Evolutionary conservation across 495 filamentous ascomycete genomes (phyloP).

Genomic region (Aspergillus sparsus): DNA sequence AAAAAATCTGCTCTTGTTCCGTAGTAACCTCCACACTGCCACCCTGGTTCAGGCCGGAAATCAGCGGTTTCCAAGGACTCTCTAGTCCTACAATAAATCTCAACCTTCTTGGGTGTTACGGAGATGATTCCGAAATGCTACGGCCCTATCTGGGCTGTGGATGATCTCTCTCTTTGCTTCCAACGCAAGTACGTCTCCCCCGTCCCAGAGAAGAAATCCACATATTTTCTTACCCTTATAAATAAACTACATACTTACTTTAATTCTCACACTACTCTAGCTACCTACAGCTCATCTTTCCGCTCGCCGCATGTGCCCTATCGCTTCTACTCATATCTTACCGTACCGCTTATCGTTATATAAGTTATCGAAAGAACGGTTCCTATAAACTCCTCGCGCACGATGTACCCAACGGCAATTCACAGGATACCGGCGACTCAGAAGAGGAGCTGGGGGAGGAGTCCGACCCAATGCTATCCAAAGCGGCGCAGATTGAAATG

Average conservation of each 20-base stretch:
- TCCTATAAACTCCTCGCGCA: constrained; percentile 39
- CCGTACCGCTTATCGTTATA: constrained; percentile 53
- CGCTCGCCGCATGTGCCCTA: constrained; percentile 65
- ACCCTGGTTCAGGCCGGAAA: neutral
- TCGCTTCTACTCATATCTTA: constrained; percentile 68
- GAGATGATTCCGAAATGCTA: constrained; percentile 71
- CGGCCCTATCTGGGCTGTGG: constrained; percentile 78
- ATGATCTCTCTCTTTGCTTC: constrained; percentile 90
- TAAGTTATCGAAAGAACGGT: constrained; percentile 40
- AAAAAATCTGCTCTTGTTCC: constrained; percentile 15
- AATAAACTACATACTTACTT: too few relatives aligned
- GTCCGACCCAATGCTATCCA: constrained; percentile 61
- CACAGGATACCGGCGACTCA: constrained; percentile 44
- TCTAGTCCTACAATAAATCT: constrained; percentile 4
- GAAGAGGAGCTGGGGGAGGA: constrained; percentile 65
- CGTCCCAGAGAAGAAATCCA: too few relatives aligned
- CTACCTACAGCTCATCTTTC: constrained; percentile 81
- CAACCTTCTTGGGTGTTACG: constrained; percentile 6
- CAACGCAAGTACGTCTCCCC: constrained; percentile 72
- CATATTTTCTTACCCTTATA: too few relatives aligned
- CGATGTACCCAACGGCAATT: constrained; percentile 48
- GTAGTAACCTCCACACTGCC: neutral
- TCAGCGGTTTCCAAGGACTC: constrained; percentile 12
- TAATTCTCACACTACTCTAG: constrained; percentile 44
- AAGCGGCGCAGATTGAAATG: constrained; percentile 64